Percentiles rank a stretch among this genome's conserved stretches.
These are phyloP conservation scores for Passalora sequoiae DNA, from an alignment of 2,329 filamentous ascomycete genomes.

Conservation along the genomic window DNA sequence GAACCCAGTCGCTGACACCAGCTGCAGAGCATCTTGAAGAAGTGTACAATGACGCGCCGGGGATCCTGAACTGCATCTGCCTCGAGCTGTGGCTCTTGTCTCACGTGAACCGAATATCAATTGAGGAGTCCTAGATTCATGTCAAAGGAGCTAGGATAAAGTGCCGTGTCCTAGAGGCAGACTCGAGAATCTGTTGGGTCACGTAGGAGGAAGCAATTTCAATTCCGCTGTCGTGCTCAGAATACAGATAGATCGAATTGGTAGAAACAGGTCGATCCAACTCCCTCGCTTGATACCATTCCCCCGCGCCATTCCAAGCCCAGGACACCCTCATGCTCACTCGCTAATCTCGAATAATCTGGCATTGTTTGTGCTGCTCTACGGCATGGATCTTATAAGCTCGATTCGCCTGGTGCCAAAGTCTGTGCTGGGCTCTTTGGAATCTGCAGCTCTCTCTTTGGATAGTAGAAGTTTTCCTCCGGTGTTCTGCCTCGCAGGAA, in stretches of 20 bases:
- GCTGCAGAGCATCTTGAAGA: no score
- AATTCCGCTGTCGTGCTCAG: conserved; percentile 4
- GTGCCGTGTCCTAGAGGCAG: no score
- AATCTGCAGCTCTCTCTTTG: conserved; percentile 26
- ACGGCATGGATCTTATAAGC: conserved; percentile 7
- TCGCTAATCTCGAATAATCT: conserved; percentile 1
- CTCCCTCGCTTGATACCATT: background rate
- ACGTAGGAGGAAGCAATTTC: no score
- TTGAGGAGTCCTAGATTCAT: no score
- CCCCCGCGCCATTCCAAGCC: conserved; percentile 9
- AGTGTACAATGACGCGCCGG: no score
- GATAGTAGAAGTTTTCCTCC: conserved; percentile 86
- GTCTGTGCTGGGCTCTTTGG: conserved; percentile 30
- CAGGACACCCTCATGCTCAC: conserved; percentile 7
- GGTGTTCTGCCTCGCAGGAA: conserved; percentile 82
- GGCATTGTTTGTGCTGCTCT: conserved; percentile 5
- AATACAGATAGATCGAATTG: conserved; percentile 8
- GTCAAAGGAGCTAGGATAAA: no score
- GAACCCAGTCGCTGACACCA: no score
- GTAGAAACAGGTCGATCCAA: conserved; percentile 1
- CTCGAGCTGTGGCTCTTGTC: no score
- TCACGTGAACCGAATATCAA: no score
- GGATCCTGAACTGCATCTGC: no score
- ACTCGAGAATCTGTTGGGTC: no score
- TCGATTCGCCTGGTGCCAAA: conserved; percentile 15